A percentile compares a stretch with the other conserved stretches of the same genome.
Evolutionary conservation across 2,329 filamentous ascomycete species (phyloP).

Genomic region (Fusarium nurragi): DNA sequence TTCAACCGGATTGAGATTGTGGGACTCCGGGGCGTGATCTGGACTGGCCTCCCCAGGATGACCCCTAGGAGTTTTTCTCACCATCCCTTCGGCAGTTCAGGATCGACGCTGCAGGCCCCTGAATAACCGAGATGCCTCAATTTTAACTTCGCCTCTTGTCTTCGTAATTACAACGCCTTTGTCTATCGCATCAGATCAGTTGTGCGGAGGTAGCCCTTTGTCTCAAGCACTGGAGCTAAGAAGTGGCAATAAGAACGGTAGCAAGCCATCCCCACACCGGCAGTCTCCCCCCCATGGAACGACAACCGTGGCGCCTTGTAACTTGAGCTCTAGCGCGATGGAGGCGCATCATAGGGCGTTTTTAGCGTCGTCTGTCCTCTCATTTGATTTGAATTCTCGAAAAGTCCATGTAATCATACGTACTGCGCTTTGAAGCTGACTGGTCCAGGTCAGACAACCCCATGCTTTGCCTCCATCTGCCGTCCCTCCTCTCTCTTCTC

Average conservation of each 20-base stretch:
- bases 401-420: neutral
- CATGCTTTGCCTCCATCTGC: neutral
- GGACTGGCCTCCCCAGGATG: neutral
- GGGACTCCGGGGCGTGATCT: neutral
- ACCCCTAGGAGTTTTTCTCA: neutral
- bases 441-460: constrained; percentile 13
- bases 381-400: neutral
- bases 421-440: neutral
- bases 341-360: neutral
- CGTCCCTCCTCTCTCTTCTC: neutral
- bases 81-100: neutral
- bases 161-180: neutral
- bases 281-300: neutral
- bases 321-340: neutral
- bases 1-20: neutral
- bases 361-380: neutral
- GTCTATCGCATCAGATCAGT: too few relatives aligned
- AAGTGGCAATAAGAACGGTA: too few relatives aligned
- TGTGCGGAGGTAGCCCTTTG: too few relatives aligned
- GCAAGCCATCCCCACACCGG: neutral
- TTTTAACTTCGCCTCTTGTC: neutral
- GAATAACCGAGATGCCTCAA: neutral
- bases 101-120: neutral
- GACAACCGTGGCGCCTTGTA: neutral
- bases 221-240: too few relatives aligned